Conservation (phyloP, 1,284 basidiomycete species). For the Dichomitus squalens region DNA sequence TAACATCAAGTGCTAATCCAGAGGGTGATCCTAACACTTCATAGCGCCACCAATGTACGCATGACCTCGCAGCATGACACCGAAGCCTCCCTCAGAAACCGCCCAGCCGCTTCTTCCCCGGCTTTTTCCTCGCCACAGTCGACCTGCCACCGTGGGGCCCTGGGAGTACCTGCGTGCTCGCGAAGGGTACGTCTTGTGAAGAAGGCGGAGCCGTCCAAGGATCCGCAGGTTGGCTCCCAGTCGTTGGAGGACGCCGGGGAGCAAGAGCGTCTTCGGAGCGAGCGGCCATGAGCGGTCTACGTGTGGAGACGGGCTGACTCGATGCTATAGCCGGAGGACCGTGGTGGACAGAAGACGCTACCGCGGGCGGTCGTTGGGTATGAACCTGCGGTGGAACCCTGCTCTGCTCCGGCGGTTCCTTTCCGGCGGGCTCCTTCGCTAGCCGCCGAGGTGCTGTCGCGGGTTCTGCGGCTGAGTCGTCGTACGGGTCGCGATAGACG, state of each 20-base stretch:
- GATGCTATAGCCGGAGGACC: conserved; percentile 28
- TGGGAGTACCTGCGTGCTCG: conserved; percentile 72
- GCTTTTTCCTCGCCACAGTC: conserved; percentile 52
- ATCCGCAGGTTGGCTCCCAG: conserved; percentile 24
- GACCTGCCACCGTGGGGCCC: conserved; percentile 72
- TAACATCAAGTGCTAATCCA: neutral
- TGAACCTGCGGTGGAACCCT: neutral
- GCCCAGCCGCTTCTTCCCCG: conserved; percentile 68
- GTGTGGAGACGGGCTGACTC: conserved; percentile 12
- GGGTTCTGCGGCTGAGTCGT: conserved; percentile 17
- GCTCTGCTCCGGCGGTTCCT: conserved; percentile 5
- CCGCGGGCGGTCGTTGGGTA: conserved; percentile 26
- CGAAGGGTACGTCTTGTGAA: conserved; percentile 46
- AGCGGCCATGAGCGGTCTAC: conserved; percentile 14
- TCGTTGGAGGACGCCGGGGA: conserved; percentile 1
- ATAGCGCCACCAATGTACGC: no score
- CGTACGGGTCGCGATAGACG: conserved; percentile 58
- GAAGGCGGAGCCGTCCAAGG: conserved; percentile 14
- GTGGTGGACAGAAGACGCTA: conserved; percentile 9
- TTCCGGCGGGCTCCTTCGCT: conserved; percentile 2
- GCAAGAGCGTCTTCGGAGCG: conserved; percentile 11
- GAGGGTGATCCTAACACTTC: neutral
- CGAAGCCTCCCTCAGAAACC: conserved; percentile 56
- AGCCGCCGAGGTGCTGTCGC: neutral
- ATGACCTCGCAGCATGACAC: neutral